A percentile compares a stretch with the other conserved stretches of the same genome.
Evolutionary conservation across 352 stramenopile species (phyloP).

Genomic region (Thalassiosira sp.): DNA sequence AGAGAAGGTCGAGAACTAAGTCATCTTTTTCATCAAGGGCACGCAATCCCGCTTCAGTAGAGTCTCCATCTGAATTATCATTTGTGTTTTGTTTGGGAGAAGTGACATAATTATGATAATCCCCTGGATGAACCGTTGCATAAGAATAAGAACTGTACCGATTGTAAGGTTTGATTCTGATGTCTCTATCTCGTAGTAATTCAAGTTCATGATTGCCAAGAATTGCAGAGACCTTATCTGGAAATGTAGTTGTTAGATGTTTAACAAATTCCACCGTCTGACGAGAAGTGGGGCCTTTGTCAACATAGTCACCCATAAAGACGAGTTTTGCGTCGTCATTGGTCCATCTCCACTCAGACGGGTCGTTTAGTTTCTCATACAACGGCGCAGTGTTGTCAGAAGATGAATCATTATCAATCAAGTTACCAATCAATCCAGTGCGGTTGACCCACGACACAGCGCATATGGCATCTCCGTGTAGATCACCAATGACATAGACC

Average conservation of each 20-base stretch:
- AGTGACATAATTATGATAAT: constrained; percentile 64
- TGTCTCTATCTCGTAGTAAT: constrained; percentile 58
- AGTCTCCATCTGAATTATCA: background rate
- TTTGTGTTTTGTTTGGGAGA: background rate
- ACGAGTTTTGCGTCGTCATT: constrained; percentile 36
- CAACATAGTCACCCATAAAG: constrained; percentile 74
- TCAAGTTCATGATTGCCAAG: constrained; percentile 75
- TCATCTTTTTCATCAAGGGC: constrained; percentile 53
- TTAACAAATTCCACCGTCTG: constrained; percentile 66
- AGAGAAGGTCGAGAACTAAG: constrained; percentile 58
- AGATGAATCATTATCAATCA: constrained; percentile 9
- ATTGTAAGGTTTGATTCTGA: constrained; percentile 15
- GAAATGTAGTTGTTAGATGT: constrained; percentile 56
- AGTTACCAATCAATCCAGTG: constrained; percentile 50
- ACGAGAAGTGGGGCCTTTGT: constrained; percentile 61
- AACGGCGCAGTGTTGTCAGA: background rate
- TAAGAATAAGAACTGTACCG: constrained; percentile 54
- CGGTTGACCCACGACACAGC: constrained; percentile 59
- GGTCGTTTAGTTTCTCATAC: constrained; percentile 31
- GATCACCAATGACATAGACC: constrained; percentile 68
- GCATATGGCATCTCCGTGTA: constrained; percentile 65
- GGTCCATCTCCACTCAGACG: constrained; percentile 50
- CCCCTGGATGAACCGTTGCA: constrained; percentile 60
- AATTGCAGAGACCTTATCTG: constrained; percentile 51
- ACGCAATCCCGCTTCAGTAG: background rate